Base-by-base conservation (phyloP, 148 eudicot genomes). In the Arbutus unedo region DNA sequence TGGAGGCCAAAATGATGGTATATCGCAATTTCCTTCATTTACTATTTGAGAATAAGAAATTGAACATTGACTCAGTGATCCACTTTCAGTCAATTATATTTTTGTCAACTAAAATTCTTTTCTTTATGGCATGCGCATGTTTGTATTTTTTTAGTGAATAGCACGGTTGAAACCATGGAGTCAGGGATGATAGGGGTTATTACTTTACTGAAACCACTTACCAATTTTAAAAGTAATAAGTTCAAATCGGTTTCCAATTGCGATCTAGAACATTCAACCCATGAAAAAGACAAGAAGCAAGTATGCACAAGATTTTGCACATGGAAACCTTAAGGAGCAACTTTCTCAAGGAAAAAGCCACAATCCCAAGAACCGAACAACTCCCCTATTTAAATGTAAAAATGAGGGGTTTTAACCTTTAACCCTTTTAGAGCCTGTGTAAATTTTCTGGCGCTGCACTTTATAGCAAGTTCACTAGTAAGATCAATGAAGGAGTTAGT, bases 1-100 rank as follows among this genome's bases (percentile, higher is more conserved):
- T 96, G 82, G 96, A 96, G 85, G 82, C 88, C 76, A 87, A 87
- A 82, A 96, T 96, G 99, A 87, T 78, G 98, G 99, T 96, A 91
- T 70, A 84, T 21, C 57, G 6, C 66, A 59, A 11, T 74, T 74
- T 77, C 23, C 19, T 76, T 53, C 9, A 64, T 23, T 4, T 31
- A 10, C 6, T 54, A n/a, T 31, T 31, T 43, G 38, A 62, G 21
- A 13, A 68, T 41, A 68, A 18, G 14, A 38, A 72, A 11, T 10
- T 60, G 67, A 54, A 8, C 6, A 11, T 71, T 71, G 50, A 10
- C 3, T n/a, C 4, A 25, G 3, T 64, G 21, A 21, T 21, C 10
- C 6, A 21, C 15, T 14, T 78, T 80, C 51, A 7, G 57, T 50
- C 14, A 25, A n/a, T 19, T 21, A 15, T 38, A 71, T 43, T 31